Base-by-base conservation (phyloP, 2,329 filamentous ascomycete genomes). In the Alternaria brassicicola region DNA sequence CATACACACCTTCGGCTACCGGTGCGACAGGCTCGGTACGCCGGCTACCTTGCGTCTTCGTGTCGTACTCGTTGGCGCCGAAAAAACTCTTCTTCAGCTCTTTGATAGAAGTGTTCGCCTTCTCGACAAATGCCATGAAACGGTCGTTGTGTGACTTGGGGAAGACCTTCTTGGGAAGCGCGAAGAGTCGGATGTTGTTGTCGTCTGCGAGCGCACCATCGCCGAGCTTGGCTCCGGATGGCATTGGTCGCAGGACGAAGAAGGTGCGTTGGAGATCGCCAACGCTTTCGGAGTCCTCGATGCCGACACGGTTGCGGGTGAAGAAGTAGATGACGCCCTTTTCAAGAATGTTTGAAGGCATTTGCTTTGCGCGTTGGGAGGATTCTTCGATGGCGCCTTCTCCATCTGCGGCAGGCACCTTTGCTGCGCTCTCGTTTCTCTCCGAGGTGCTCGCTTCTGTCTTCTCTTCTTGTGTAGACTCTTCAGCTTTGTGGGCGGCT, bases 301-400 rank as follows among this genome's bases (percentile, higher is more conserved):
- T 83, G 49, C 87, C 86, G 35, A 97, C 91, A 12, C 92, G 88
- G 7, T 88, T 87, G 17, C 93, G 88, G 69, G 90, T 89, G 81
- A 96, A 96, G 83, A 96, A 96, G 81, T 96, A 96, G 66, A 97
- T 88, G 67, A 95, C 85, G 3, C 93, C 93, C 70, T 95, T 96
- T 72, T 97, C 93, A 2, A 96, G 82, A 23, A 96, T 87, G 58
- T 81, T 88, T 6, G 84, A 85, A 1, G 86, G 81, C 36, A 84
- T 76, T 2, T 80, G 76, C 42, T 83, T 76, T 66, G 83, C 82
- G 39, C 85, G 81, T 49, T 83, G 73, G 17, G 81, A 75, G 2
- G 84, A 82, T 48, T 83, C 78, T 57, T 81, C 78, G 5, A 87
- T 75, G 2, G 84, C 54, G 39, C 66, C 57, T 39, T 65, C 59